Conservation (phyloP, 306 rosid species). For the Fragaria ananassa region DNA sequence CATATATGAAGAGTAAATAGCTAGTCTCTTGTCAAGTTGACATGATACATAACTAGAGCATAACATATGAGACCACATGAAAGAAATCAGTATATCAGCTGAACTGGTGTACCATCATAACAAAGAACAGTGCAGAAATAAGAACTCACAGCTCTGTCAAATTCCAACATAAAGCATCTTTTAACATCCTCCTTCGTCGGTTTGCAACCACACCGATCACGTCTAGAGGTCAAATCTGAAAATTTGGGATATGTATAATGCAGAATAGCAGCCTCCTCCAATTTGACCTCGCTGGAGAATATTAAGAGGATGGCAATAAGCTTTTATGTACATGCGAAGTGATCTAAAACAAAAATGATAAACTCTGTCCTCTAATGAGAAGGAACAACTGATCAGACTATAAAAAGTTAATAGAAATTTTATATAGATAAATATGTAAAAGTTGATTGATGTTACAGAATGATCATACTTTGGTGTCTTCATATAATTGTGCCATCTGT, state of each 20-base stretch:
- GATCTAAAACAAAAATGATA: background rate
- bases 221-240: constrained; percentile 95
- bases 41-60: background rate
- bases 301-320: background rate
- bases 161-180: constrained; percentile 98
- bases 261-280: constrained; percentile 96
- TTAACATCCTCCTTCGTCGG: constrained; percentile 91
- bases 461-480: constrained; percentile 71
- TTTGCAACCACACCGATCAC: constrained; percentile 96
- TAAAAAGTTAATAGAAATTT: background rate
- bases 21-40: background rate
- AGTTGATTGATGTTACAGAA: background rate
- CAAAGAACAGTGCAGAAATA: background rate
- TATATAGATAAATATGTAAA: background rate
- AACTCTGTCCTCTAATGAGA: background rate
- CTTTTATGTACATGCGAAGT: background rate
- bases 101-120: background rate
- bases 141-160: constrained; percentile 87
- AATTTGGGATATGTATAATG: constrained; percentile 92
- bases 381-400: background rate
- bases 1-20: background rate
- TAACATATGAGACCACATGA: background rate
- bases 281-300: constrained; percentile 65
- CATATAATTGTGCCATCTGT: constrained; percentile 99
- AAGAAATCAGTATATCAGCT: background rate